phyloP scores from a whole-genome alignment of 306 rosid species.

The Fragaria nilgerrensis region DNA sequence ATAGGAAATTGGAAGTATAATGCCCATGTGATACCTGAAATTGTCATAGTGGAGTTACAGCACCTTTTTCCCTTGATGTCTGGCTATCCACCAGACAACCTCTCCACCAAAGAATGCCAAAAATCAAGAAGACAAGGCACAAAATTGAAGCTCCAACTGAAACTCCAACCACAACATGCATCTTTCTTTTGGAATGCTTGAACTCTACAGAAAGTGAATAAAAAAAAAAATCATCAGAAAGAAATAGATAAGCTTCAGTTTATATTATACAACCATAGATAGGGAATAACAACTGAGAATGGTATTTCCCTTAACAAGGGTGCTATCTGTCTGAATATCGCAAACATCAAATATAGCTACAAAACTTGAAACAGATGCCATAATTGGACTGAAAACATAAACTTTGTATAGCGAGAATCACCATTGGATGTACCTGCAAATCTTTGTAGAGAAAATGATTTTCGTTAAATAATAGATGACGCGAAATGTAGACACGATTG shows the following conservation, averaged over 20 bases:
- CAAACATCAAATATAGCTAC: not conserved
- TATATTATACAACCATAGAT: not conserved
- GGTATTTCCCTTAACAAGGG: not conserved
- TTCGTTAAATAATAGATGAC: not conserved
- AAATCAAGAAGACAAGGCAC: slow-evolving; percentile 4
- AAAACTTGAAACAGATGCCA: not conserved
- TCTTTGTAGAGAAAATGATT: not conserved
- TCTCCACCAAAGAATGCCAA: slow-evolving; percentile 11
- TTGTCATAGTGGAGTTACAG: too few species aligned
- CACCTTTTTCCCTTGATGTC: slow-evolving; percentile 15
- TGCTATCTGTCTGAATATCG: not conserved
- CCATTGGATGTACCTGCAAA: not conserved
- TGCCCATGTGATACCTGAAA: not conserved
- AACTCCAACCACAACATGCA: not conserved
- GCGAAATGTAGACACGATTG: not conserved
- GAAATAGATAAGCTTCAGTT: not conserved
- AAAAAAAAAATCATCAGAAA: not conserved
- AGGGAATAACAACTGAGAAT: not conserved
- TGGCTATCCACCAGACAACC: not conserved
- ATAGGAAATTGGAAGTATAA: not conserved
- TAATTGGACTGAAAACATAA: not conserved
- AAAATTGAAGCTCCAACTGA: slow-evolving; percentile 7
- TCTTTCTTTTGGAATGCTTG: not conserved
- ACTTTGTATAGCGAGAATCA: too few species aligned
- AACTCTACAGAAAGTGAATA: slow-evolving; percentile 1